Percentiles rank a stretch among this genome's conserved stretches.
Conservation (phyloP, 352 stramenopile genomes). For the Elongisporangium prolatum region DNA sequence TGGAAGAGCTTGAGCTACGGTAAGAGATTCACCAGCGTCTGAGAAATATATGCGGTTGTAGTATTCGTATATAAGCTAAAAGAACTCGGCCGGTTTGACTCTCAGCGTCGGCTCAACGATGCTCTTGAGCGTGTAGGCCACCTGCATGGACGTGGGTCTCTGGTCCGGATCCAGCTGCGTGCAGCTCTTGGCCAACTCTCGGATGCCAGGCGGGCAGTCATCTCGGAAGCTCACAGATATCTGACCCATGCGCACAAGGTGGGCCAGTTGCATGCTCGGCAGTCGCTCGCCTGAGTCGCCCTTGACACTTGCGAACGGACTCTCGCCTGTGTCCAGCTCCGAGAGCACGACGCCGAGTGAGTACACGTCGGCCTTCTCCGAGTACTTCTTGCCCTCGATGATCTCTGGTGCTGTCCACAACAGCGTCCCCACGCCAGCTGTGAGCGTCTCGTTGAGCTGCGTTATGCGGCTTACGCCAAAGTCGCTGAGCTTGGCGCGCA, state of each 20-base stretch:
- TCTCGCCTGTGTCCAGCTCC: conserved; percentile 67
- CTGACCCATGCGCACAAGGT: conserved; percentile 51
- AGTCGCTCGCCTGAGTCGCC: conserved; percentile 42
- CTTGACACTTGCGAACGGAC: conserved; percentile 49
- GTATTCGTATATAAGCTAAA: not conserved
- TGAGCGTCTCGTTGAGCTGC: conserved; percentile 69
- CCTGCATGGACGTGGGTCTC: conserved; percentile 63
- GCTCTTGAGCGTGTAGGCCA: conserved; percentile 69
- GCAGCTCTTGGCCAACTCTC: conserved; percentile 46
- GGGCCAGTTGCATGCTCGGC: conserved; percentile 66
- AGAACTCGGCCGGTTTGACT: not conserved
- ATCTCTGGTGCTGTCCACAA: conserved; percentile 88
- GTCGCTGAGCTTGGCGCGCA: conserved; percentile 81
- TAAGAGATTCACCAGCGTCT: not conserved
- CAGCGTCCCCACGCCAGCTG: conserved; percentile 71
- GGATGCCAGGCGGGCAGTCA: conserved; percentile 54
- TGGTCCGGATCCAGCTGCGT: conserved; percentile 60
- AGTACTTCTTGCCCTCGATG: conserved; percentile 83
- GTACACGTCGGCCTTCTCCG: conserved; percentile 86
- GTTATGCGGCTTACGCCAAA: conserved; percentile 82
- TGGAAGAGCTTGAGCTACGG: too few species aligned
- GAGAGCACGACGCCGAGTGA: conserved; percentile 81
- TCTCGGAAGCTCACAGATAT: conserved; percentile 43
- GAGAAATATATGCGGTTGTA: not conserved
- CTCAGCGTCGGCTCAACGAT: conserved; percentile 52